These are phyloP conservation scores for Zoysia pacifica DNA, from an alignment of 176 grass and related monocot genomes.

Conservation along the genomic window DNA sequence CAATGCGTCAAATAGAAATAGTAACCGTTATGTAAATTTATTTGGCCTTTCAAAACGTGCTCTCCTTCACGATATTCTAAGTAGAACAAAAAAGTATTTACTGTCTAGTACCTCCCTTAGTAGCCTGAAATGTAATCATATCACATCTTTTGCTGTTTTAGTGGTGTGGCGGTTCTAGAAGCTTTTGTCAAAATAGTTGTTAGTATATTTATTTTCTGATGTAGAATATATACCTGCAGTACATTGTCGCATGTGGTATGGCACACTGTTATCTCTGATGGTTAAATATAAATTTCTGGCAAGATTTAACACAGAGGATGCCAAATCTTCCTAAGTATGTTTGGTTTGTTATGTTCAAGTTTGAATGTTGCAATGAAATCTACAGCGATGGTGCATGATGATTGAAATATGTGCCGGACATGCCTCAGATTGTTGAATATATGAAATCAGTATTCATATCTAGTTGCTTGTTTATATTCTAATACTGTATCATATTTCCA, in stretches of 20 bases:
- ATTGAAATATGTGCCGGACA: not conserved
- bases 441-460: no score
- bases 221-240: not conserved
- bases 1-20: no score
- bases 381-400: not conserved
- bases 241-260: not conserved
- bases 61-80: not conserved
- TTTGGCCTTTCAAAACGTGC: no score
- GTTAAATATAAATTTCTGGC: slow-evolving; percentile 4
- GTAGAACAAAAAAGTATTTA: not conserved
- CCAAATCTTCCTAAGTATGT: not conserved
- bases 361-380: not conserved
- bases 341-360: not conserved
- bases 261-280: not conserved
- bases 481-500: no score
- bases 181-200: not conserved
- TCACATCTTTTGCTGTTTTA: not conserved
- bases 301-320: not conserved
- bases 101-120: not conserved
- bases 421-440: slow-evolving; percentile 17
- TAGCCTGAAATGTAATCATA: not conserved
- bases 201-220: slow-evolving; percentile 3
- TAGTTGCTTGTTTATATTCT: no score
- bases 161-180: not conserved
- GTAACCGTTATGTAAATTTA: no score